Evolutionary conservation across 1,284 basidiomycete genomes (phyloP).

Genomic region (Microbotryomycetes sp.): DNA sequence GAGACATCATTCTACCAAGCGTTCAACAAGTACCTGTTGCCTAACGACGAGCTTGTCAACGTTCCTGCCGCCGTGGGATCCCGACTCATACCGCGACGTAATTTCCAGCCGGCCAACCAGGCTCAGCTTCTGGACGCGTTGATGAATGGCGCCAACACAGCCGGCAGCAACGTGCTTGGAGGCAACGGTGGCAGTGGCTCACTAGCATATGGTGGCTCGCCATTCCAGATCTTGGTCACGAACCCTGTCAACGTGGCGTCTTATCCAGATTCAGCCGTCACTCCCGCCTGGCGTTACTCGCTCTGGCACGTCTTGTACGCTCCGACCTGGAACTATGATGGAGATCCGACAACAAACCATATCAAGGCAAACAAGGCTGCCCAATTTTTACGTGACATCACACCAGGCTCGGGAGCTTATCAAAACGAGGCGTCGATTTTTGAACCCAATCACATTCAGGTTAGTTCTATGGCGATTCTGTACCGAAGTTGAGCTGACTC

Average conservation of each 20-base stretch:
- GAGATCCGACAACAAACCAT: neutral
- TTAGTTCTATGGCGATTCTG: neutral
- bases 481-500: too few species aligned
- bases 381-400: slow-evolving; percentile 3
- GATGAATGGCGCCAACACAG: neutral
- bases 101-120: neutral
- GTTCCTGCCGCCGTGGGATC: slow-evolving; percentile 1
- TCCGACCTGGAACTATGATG: slow-evolving; percentile 1
- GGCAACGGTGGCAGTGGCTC: neutral
- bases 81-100: neutral
- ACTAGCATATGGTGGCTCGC: neutral
- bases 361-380: slow-evolving; percentile 2
- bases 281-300: neutral
- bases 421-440: slow-evolving; percentile 1
- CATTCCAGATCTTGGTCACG: slow-evolving; percentile 1
- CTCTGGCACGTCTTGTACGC: slow-evolving; percentile 3
- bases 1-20: neutral
- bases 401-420: neutral
- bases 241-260: neutral
- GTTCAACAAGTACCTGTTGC: neutral
- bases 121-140: neutral
- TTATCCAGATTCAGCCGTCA: slow-evolving; percentile 1
- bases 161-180: neutral
- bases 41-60: slow-evolving; percentile 2
- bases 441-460: neutral